Evolutionary conservation across 768 basidiomycete genomes (phyloP), one percentile per base, ranked within the genome.

Genomic region (Sporobolomyces pararoseus): DNA sequence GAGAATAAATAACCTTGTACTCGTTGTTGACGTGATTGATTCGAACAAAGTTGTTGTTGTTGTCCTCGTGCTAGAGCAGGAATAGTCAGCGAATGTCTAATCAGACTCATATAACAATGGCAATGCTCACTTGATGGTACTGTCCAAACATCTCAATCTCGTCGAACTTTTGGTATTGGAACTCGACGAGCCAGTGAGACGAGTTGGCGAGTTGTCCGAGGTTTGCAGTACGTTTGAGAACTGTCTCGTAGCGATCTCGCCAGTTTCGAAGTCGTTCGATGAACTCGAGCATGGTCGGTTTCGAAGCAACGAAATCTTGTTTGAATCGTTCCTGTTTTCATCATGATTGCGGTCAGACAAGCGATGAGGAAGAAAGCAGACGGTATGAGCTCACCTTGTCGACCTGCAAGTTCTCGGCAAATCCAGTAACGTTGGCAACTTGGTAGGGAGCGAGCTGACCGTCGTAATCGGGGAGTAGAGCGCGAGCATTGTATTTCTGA

Each of bases 141-240:
- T 99, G 96, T 10, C 96, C 96, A n/a, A 94, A 94, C 58, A 99
- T 86, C 77, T 99, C 94, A 46, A 99, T 90, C 72, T 99, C 95
- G 72, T 98, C 96, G 58, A 95, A 92, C 79, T 93, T 96, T 77
- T 87, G 88, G 79, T 97, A 93, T 75, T 98, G 95, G 83, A 98
- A 99, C 79, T 98, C 96, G 10, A 91, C 89, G 75, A 99, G 82
- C 80, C 93, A 96, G 80, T 94, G 92, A 73, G 91, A 92, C 50
- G 90, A 82, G 55, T 87, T 82, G 71, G 96, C 93, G 65, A 99
- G 82, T 7, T 91, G 86, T 75, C 95, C 92, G 51, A 88, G 80
- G 44, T 88, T 86, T 52, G 92, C 91, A 32, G 59, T 47, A 61
- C 70, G 66, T 32, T 97, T 94, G 16, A 99, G 83, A 61, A 86